These are phyloP conservation scores for Yarrowia divulgata DNA, from an alignment of 805 yeast genomes.

Conservation along the genomic window DNA sequence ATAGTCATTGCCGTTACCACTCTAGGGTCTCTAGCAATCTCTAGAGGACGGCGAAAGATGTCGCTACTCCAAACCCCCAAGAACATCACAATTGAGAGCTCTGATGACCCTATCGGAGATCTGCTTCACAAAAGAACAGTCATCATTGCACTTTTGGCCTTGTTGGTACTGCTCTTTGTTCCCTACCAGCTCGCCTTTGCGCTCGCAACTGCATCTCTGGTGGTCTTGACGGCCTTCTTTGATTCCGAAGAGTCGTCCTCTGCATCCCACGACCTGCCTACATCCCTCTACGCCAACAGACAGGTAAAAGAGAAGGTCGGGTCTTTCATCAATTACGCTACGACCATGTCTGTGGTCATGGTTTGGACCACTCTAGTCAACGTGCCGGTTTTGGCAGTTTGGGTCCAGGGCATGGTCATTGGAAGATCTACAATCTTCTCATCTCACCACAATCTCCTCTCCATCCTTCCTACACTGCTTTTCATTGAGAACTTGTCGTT, in stretches of 20 bases:
- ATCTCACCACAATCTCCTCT: constrained; percentile 82
- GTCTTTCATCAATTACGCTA: constrained; percentile 62
- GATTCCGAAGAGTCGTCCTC: constrained; percentile 28
- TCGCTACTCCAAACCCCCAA: constrained; percentile 2
- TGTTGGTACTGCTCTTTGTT: constrained; percentile 48
- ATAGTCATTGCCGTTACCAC: not conserved
- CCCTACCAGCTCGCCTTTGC: constrained; percentile 85
- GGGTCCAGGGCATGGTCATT: constrained; percentile 77
- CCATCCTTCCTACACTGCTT: constrained; percentile 74
- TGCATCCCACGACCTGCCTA: constrained; percentile 12
- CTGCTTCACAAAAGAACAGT: constrained; percentile 18
- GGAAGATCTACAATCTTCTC: constrained; percentile 85
- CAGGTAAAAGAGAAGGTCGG: constrained; percentile 43
- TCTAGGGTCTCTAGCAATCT: not conserved
- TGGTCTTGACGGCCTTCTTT: constrained; percentile 55
- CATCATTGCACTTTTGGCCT: constrained; percentile 10
- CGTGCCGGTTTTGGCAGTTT: constrained; percentile 78
- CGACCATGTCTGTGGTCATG: constrained; percentile 71
- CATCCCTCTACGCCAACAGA: constrained; percentile 36
- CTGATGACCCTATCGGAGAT: constrained; percentile 12
- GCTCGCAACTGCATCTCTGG: constrained; percentile 66
- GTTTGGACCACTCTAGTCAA: constrained; percentile 81
- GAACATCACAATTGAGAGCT: constrained; percentile 7
- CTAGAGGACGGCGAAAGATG: not conserved
- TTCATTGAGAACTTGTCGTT: constrained; percentile 62